Conservation (phyloP, 208 protist genomes). For the Leishmania amazonensis region DNA sequence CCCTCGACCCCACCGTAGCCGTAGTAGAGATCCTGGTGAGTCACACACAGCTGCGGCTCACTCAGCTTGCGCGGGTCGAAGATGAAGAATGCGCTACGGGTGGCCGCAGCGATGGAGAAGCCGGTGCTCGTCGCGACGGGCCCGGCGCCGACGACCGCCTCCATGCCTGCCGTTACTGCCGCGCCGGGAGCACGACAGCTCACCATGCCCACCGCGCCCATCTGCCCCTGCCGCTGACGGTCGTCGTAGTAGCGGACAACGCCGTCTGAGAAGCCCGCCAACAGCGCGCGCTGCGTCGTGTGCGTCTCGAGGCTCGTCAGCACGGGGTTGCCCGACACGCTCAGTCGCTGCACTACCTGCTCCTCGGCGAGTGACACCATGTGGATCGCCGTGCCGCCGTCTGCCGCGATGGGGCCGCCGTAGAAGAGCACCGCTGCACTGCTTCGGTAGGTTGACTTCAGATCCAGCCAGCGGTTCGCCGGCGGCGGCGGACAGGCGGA, state of each 20-base stretch:
- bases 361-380: slow-evolving; percentile 78
- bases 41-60: slow-evolving; percentile 44
- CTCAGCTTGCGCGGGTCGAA: slow-evolving; percentile 80
- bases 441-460: slow-evolving; percentile 77
- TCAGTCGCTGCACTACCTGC: slow-evolving; percentile 78
- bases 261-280: slow-evolving; percentile 81
- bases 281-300: slow-evolving; percentile 70
- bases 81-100: slow-evolving; percentile 49
- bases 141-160: slow-evolving; percentile 42
- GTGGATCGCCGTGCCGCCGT: slow-evolving; percentile 76
- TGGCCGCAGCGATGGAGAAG: slow-evolving; percentile 66
- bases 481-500: slow-evolving; percentile 69
- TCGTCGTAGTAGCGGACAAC: slow-evolving; percentile 91
- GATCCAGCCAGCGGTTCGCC: slow-evolving; percentile 55
- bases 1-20: slow-evolving; percentile 9
- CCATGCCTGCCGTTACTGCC: slow-evolving; percentile 14
- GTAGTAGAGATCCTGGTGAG: slow-evolving; percentile 40
- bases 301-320: slow-evolving; percentile 71
- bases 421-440: slow-evolving; percentile 80
- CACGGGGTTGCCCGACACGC: slow-evolving; percentile 66
- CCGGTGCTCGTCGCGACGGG: slow-evolving; percentile 32
- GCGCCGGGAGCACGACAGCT: slow-evolving; percentile 31
- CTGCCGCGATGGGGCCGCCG: slow-evolving; percentile 75
- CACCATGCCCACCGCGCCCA: slow-evolving; percentile 68
- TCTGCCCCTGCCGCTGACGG: slow-evolving; percentile 71